Evolutionary conservation across 495 filamentous ascomycete species (phyloP), one percentile per base, ranked within the genome.

Genomic region (Penicillium cosmopolitanum): DNA sequence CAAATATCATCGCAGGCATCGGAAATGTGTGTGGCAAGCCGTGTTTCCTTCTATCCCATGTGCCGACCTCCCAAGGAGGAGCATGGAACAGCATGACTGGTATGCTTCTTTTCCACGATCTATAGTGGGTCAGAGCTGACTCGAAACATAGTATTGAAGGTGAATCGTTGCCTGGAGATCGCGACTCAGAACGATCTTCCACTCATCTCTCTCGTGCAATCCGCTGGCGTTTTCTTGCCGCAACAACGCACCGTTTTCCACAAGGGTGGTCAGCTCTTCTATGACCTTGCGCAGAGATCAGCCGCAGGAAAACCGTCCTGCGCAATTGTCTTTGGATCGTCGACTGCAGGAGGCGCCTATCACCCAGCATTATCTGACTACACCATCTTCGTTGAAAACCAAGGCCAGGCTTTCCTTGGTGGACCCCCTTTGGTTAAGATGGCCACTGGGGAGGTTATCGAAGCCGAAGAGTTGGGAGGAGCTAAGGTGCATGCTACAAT

Each of bases 201-300:
- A 0, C 47, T 74, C 0, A 67, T 74, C 11, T 69, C 71, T 1
- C 51, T 74, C 1, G 71, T 74, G 4, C 71, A 74, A 63, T 74
- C 71, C 13, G 71, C 71, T 9, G 71, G 71, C 6, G 71, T 74
- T 1, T 74, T 72, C 28, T 50, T 74, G 4, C 71, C 71, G 6
- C 69, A 74, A 34, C 71, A 74, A 50, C 72, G 72, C 35, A 63
- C 65, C 2, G 71, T 74, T 16, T 74, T 74, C 40, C 71, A 74
- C 51, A 70, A 68, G 54, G 71, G 71, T 6, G 71, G 71, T 12
- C 67, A 72, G 56, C 64, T 74, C 0, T 74, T 74, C 50, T 63
- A 62, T 13, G 71, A 74, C 42, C 67, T 74, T 28, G 71, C 71
- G 1, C 67, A 4, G 53, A 63, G 28, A 59, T 67, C 42, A 16